These are phyloP conservation scores for Rhododendron henanense DNA, from an alignment of 148 eudicot genomes.

Conservation along the genomic window DNA sequence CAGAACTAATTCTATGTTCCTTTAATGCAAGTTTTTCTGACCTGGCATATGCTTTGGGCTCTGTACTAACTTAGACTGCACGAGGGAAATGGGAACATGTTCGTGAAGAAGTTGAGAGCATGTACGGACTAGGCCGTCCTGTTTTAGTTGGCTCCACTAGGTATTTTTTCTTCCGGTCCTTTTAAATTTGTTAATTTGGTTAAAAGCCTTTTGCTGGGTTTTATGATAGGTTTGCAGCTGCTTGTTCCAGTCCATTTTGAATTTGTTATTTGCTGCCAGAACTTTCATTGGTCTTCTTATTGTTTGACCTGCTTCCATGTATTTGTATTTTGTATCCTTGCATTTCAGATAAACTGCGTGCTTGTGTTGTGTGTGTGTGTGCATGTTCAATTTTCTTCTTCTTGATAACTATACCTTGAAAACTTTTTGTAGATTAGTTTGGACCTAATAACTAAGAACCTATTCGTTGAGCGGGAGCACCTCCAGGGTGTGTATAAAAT, in stretches of 20 bases:
- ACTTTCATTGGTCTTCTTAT: not conserved
- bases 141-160: constrained; percentile 97
- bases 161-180: constrained; percentile 32
- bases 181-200: not conserved
- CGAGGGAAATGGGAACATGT: constrained; percentile 89
- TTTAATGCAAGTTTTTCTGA: constrained; percentile 1
- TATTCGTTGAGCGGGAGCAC: not conserved
- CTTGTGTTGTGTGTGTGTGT: not conserved
- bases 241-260: not conserved
- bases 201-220: not conserved
- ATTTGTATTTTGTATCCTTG: not conserved
- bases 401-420: not conserved
- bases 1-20: not conserved
- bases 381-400: not conserved
- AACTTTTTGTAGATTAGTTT: not conserved
- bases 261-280: not conserved
- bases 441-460: not conserved
- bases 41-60: constrained; percentile 14
- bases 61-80: constrained; percentile 54
- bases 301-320: not conserved
- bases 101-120: constrained; percentile 70
- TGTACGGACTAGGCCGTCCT: constrained; percentile 86
- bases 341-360: not conserved
- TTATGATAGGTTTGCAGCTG: not conserved
- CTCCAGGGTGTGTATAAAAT: not conserved